A percentile compares a stretch with the other conserved stretches of the same genome.
Conservation (phyloP, 148 eudicot species). For the Heliamphora exappendiculata region DNA sequence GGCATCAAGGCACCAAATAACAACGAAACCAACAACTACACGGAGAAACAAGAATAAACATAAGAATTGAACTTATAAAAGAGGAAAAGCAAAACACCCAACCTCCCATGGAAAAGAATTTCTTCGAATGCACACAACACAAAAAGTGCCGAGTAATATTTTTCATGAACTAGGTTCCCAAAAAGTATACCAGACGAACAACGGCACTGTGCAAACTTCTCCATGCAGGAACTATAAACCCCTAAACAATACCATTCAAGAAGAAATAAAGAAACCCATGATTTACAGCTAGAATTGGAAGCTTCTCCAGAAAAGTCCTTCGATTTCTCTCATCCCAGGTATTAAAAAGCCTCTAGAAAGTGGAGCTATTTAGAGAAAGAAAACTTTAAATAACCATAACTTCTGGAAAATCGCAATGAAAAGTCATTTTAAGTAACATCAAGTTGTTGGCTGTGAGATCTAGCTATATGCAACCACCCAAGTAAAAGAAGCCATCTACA, state of each 20-base stretch:
- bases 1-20: conserved; percentile 4
- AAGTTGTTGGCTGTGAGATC: too few species aligned
- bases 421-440: too few species aligned
- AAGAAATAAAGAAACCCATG: not conserved
- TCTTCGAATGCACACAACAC: not conserved
- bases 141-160: not conserved
- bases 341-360: too few species aligned
- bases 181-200: not conserved
- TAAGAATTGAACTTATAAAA: not conserved
- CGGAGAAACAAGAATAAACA: not conserved
- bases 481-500: too few species aligned
- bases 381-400: too few species aligned
- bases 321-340: too few species aligned
- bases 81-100: not conserved
- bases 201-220: not conserved
- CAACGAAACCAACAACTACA: not conserved
- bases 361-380: too few species aligned
- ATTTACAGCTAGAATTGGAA: too few species aligned
- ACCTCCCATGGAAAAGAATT: not conserved
- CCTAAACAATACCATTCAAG: not conserved
- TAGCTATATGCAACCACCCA: too few species aligned
- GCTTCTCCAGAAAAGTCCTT: too few species aligned
- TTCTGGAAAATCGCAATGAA: too few species aligned
- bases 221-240: not conserved
- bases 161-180: not conserved